A percentile compares a stretch with the other conserved stretches of the same genome.
These are phyloP conservation scores for Carex kokanica DNA, from an alignment of 176 grass and related monocot species.

Conservation along the genomic window DNA sequence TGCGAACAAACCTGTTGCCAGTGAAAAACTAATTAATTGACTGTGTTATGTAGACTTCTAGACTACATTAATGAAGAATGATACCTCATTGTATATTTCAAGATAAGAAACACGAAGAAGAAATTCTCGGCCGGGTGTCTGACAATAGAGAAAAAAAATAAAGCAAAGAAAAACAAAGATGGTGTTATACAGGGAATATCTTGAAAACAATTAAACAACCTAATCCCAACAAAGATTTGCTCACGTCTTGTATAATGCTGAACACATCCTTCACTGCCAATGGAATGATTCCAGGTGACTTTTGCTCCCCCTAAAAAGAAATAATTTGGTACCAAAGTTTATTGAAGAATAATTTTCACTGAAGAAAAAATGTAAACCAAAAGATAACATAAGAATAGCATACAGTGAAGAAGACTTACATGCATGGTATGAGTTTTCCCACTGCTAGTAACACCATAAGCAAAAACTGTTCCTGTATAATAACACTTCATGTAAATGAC, in stretches of 20 bases:
- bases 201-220: neutral
- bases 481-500: constrained; percentile 1
- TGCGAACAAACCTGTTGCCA: neutral
- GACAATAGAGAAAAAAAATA: constrained; percentile 28
- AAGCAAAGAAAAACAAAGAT: neutral
- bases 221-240: constrained; percentile 22
- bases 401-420: constrained; percentile 51
- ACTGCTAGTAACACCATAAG: constrained; percentile 98
- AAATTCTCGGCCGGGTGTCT: constrained; percentile 97
- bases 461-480: constrained; percentile 92
- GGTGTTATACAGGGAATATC: constrained; percentile 30
- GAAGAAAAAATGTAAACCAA: neutral
- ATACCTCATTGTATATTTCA: constrained; percentile 99
- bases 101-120: constrained; percentile 98
- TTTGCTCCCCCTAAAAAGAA: constrained; percentile 73
- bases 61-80: constrained; percentile 22
- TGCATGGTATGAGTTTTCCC: constrained; percentile 99
- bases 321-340: neutral
- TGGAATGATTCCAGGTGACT: constrained; percentile 97
- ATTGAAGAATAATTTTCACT: constrained; percentile 22
- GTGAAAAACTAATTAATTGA: neutral
- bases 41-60: constrained; percentile 9
- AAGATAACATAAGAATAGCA: constrained; percentile 13
- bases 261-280: constrained; percentile 98
- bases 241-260: constrained; percentile 99